Evolutionary conservation across 1,284 basidiomycete genomes (phyloP).

Genomic region (Cutaneotrichosporon dermatis): DNA sequence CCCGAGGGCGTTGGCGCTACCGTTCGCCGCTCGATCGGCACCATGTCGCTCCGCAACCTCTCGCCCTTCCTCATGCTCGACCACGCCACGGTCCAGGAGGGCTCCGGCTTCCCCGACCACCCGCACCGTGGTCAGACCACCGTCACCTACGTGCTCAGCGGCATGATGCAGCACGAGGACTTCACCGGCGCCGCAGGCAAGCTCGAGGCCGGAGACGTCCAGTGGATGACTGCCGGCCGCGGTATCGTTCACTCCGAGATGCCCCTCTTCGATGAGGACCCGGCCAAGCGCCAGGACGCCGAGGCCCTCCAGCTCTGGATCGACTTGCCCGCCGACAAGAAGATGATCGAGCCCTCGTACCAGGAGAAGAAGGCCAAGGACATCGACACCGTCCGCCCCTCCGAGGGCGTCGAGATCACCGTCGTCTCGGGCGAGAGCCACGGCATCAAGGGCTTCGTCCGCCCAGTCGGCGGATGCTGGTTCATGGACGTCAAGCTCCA

Average conservation of each 20-base stretch:
- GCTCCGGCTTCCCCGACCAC: slow-evolving; percentile 60
- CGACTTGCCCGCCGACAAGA: slow-evolving; percentile 80
- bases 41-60: slow-evolving; percentile 67
- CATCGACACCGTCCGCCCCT: slow-evolving; percentile 62
- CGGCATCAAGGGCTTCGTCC: slow-evolving; percentile 76
- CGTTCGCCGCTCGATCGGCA: slow-evolving; percentile 84
- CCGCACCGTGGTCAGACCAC: slow-evolving; percentile 78
- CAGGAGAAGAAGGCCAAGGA: slow-evolving; percentile 50
- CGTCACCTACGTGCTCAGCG: slow-evolving; percentile 71
- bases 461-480: slow-evolving; percentile 87
- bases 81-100: slow-evolving; percentile 42
- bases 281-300: slow-evolving; percentile 18
- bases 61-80: slow-evolving; percentile 81
- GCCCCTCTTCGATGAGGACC: slow-evolving; percentile 72
- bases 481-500: slow-evolving; percentile 78
- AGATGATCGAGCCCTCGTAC: slow-evolving; percentile 63
- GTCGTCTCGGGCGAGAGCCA: slow-evolving; percentile 86
- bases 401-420: slow-evolving; percentile 68
- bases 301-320: slow-evolving; percentile 88
- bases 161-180: slow-evolving; percentile 70
- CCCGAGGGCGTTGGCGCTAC: slow-evolving; percentile 82
- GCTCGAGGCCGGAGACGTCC: slow-evolving; percentile 78
- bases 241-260: slow-evolving; percentile 74
- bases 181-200: slow-evolving; percentile 77
- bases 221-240: slow-evolving; percentile 87